Conservation (phyloP, 169 alveolate genomes). For the Plasmodium sp. region DNA sequence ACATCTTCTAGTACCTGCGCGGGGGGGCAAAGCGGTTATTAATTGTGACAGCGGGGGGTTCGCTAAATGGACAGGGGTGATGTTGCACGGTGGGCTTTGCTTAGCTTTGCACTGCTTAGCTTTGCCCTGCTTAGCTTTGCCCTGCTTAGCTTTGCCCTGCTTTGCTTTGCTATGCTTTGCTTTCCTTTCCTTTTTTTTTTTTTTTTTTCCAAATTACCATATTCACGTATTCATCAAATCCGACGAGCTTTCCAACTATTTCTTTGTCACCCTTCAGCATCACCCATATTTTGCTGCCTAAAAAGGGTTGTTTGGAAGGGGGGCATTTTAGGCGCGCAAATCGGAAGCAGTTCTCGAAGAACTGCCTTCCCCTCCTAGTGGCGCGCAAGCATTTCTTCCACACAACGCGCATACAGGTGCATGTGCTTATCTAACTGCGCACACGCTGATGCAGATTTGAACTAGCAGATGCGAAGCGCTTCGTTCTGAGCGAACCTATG, state of each 20-base stretch:
- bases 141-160: neutral
- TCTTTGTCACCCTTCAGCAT: constrained; percentile 90
- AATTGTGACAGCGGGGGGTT: neutral
- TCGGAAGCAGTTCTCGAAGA: neutral
- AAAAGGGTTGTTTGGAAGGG: neutral
- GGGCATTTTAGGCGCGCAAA: neutral
- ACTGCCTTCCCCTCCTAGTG: neutral
- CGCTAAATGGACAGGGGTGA: neutral
- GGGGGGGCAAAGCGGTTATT: neutral
- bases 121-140: too few species aligned
- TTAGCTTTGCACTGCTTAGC: too few species aligned
- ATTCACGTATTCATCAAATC: constrained; percentile 96
- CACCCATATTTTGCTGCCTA: constrained; percentile 93
- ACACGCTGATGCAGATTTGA: neutral
- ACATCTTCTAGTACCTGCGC: constrained; percentile 90
- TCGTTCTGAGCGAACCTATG: constrained; percentile 75
- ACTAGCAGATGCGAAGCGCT: neutral
- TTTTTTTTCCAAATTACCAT: constrained; percentile 81
- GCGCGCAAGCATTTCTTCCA: neutral
- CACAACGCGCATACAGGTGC: neutral
- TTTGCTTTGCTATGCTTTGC: neutral
- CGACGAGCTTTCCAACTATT: constrained; percentile 92
- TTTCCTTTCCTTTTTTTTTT: neutral
- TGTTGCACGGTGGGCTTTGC: neutral
- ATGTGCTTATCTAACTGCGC: neutral